phyloP scores from a whole-genome alignment of 176 grass and related monocot genomes.

The Triticum urartu region DNA sequence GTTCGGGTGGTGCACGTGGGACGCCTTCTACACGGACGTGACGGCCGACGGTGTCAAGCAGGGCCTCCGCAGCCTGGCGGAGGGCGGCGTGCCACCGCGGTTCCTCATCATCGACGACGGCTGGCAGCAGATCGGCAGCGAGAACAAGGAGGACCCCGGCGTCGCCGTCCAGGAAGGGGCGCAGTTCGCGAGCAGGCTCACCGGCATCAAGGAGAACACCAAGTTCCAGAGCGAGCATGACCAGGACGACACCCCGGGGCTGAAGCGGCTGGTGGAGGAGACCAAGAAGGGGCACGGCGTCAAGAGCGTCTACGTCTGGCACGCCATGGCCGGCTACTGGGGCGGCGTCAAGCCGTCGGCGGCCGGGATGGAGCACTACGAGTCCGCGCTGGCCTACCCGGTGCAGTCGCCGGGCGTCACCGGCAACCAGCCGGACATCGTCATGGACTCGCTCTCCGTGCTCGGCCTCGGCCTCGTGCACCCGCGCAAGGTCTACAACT shows the following conservation, averaged over 20 bases:
- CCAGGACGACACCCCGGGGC: constrained; percentile 25
- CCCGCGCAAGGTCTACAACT: constrained; percentile 36
- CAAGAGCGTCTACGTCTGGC: constrained; percentile 77
- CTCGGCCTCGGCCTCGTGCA: constrained; percentile 66
- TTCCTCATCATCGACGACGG: constrained; percentile 90
- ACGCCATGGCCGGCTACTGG: constrained; percentile 87
- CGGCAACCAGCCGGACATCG: constrained; percentile 75
- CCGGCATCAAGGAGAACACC: constrained; percentile 84
- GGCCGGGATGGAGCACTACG: constrained; percentile 52
- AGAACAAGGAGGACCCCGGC: constrained; percentile 17
- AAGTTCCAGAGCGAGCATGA: constrained; percentile 56
- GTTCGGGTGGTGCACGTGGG: constrained; percentile 97
- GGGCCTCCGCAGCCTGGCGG: constrained; percentile 58
- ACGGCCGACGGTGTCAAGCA: constrained; percentile 61
- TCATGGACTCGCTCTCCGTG: constrained; percentile 64
- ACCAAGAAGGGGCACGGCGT: constrained; percentile 49
- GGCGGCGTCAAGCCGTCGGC: constrained; percentile 57
- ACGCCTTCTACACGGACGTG: constrained; percentile 93
- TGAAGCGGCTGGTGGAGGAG: constrained; percentile 56
- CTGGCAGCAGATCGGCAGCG: constrained; percentile 76
- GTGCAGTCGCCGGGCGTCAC: constrained; percentile 60
- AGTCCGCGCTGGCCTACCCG: constrained; percentile 61
- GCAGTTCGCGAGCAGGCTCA: constrained; percentile 75
- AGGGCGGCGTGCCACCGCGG: constrained; percentile 63
- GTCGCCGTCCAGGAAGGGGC: constrained; percentile 75